Conservation (phyloP, 2,329 filamentous ascomycete species). For the Plenodomus tracheiphilus region DNA sequence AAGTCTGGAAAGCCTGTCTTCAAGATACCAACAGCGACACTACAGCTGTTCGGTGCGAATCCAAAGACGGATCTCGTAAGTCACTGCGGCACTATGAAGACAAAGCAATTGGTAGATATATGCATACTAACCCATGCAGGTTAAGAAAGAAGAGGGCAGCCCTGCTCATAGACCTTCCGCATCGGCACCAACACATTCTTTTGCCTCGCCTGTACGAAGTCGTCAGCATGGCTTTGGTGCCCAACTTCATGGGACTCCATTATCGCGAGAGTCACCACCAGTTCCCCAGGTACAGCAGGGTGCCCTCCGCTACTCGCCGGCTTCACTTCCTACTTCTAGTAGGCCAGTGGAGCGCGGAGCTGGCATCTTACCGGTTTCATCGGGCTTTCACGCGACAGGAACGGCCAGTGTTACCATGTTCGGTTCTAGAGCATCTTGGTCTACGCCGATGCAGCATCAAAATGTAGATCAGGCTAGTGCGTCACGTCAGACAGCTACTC, state of each 20-base stretch:
- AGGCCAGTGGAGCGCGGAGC: too few relatives aligned
- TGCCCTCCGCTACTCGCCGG: too few relatives aligned
- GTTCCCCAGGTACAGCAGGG: background rate
- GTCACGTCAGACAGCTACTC: background rate
- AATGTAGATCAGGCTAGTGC: background rate
- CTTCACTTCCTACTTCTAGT: too few relatives aligned
- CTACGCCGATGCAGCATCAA: background rate
- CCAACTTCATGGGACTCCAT: background rate
- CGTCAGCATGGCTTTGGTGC: too few relatives aligned
- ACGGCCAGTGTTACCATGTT: background rate
- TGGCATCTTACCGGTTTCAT: background rate
- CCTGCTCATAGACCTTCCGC: background rate
- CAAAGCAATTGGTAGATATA: too few relatives aligned
- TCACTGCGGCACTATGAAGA: too few relatives aligned
- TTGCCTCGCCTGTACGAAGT: background rate
- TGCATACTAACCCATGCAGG: background rate
- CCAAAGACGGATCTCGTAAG: background rate
- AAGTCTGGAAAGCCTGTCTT: background rate
- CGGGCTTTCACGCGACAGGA: background rate
- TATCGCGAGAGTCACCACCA: background rate
- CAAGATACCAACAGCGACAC: background rate
- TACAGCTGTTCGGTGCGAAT: background rate
- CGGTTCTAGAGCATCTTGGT: background rate
- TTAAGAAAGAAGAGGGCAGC: background rate
- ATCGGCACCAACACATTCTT: background rate